These are phyloP conservation scores for Saccharomycopsis sp. DNA, from an alignment of 805 yeast species.

Conservation along the genomic window DNA sequence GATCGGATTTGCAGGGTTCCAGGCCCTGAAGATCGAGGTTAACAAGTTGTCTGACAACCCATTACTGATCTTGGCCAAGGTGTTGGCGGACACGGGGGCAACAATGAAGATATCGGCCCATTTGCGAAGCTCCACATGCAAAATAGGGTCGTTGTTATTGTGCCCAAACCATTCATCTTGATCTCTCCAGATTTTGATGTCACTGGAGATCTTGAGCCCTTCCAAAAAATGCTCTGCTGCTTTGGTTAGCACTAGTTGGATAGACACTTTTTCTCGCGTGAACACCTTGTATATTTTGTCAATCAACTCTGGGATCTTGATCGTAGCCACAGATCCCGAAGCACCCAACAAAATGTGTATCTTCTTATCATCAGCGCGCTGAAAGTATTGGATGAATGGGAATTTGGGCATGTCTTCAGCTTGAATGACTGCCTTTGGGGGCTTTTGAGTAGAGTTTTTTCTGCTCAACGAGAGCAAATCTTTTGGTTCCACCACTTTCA, in stretches of 20 bases:
- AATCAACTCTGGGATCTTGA: slow-evolving; percentile 82
- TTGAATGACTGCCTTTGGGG: too few relatives aligned
- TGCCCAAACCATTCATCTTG: slow-evolving; percentile 63
- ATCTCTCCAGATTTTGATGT: slow-evolving; percentile 79
- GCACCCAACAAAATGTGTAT: slow-evolving; percentile 85
- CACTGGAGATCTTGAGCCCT: slow-evolving; percentile 56
- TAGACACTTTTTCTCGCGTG: slow-evolving; percentile 62
- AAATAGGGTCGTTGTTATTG: slow-evolving; percentile 60
- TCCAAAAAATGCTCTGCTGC: slow-evolving; percentile 63
- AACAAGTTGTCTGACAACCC: slow-evolving; percentile 73
- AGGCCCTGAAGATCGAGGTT: slow-evolving; percentile 65
- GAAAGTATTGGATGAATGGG: slow-evolving; percentile 65
- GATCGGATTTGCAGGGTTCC: slow-evolving; percentile 70
- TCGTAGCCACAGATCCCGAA: slow-evolving; percentile 95
- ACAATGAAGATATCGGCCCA: slow-evolving; percentile 79
- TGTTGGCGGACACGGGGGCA: slow-evolving; percentile 74
- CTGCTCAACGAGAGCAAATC: too few relatives aligned
- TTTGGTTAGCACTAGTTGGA: slow-evolving; percentile 77
- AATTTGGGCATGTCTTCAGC: slow-evolving; percentile 7
- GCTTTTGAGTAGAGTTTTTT: neutral
- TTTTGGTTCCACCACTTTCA: neutral
- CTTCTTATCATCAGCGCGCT: slow-evolving; percentile 71
- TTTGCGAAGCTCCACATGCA: slow-evolving; percentile 69
- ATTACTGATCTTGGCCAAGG: slow-evolving; percentile 63
- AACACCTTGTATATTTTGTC: slow-evolving; percentile 77